Percentiles rank a stretch among this genome's conserved stretches.
Evolutionary conservation across 306 rosid genomes (phyloP).

Genomic region (Dryas drummondii): DNA sequence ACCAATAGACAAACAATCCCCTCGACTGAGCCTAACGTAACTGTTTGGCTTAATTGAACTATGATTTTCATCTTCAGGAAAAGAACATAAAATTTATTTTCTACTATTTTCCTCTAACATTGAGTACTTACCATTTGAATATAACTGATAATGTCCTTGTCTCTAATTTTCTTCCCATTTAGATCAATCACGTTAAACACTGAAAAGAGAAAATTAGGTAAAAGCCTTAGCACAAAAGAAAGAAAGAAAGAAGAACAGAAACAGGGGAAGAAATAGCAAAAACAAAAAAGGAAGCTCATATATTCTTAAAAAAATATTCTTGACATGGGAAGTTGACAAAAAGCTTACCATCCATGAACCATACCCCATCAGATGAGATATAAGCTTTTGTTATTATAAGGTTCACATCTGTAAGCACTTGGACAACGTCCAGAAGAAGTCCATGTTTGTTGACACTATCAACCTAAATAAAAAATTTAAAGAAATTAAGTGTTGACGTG

Average conservation of each 20-base stretch:
- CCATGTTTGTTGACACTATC: conserved; percentile 94
- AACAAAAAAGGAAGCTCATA: not conserved
- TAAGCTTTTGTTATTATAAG: conserved; percentile 76
- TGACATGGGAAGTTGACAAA: conserved; percentile 1
- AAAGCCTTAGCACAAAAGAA: not conserved
- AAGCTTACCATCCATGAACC: conserved; percentile 96
- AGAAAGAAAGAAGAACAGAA: conserved; percentile 17
- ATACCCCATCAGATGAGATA: conserved; percentile 89
- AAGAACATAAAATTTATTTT: conserved; percentile 6
- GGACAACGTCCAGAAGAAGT: conserved; percentile 82
- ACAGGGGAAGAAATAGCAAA: not conserved
- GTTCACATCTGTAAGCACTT: conserved; percentile 86
- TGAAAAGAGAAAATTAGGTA: conserved; percentile 34
- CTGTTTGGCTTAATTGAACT: not conserved
- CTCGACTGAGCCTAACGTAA: not conserved
- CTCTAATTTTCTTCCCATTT: conserved; percentile 82
- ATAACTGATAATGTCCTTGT: conserved; percentile 70
- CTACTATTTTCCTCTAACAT: not conserved
- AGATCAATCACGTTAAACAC: conserved; percentile 78
- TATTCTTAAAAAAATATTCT: not conserved
- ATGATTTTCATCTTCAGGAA: conserved; percentile 3
- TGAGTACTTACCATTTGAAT: conserved; percentile 68
- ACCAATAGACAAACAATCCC: not conserved
- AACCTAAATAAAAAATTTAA: conserved; percentile 46
- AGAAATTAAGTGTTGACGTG: not conserved